phyloP scores from a whole-genome alignment of 257 asterid species.

The Galeopsis tetrahit region DNA sequence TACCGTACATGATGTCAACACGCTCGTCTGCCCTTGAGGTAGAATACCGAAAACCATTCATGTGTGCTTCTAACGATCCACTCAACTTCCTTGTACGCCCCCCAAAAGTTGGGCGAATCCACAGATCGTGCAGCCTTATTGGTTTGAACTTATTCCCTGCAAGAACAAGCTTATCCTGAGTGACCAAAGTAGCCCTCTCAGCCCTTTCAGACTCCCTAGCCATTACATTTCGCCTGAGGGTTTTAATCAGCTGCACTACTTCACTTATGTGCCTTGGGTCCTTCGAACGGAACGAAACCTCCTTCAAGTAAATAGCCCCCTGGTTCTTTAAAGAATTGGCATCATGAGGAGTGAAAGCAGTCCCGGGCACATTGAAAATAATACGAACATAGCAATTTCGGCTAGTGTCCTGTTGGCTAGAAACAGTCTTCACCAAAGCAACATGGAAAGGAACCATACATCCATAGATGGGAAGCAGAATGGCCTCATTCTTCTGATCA shows the following conservation, averaged over 20 bases:
- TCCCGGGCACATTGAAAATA: constrained; percentile 74
- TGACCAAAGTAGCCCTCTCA: constrained; percentile 78
- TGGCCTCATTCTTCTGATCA: constrained; percentile 75
- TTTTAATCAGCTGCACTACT: constrained; percentile 64
- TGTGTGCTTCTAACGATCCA: constrained; percentile 74
- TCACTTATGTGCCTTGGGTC: constrained; percentile 77
- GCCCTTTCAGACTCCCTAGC: constrained; percentile 85
- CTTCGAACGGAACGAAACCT: constrained; percentile 71
- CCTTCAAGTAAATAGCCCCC: constrained; percentile 63
- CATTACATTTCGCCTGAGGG: constrained; percentile 62
- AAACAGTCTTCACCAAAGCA: constrained; percentile 63
- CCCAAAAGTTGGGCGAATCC: constrained; percentile 82
- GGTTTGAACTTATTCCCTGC: constrained; percentile 74
- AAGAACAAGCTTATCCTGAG: constrained; percentile 66
- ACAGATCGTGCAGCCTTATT: constrained; percentile 58
- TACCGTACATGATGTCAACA: constrained; percentile 68
- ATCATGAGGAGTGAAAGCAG: constrained; percentile 69
- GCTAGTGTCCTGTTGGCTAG: constrained; percentile 75
- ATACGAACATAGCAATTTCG: constrained; percentile 69
- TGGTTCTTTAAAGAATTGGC: constrained; percentile 57
- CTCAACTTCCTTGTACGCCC: constrained; percentile 67
- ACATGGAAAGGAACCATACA: constrained; percentile 76
- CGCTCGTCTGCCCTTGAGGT: constrained; percentile 68
- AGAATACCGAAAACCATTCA: constrained; percentile 71
- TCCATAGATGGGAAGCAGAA: constrained; percentile 68